Conservation (phyloP, 2,329 filamentous ascomycete genomes). For the Diaporthe velutina region DNA sequence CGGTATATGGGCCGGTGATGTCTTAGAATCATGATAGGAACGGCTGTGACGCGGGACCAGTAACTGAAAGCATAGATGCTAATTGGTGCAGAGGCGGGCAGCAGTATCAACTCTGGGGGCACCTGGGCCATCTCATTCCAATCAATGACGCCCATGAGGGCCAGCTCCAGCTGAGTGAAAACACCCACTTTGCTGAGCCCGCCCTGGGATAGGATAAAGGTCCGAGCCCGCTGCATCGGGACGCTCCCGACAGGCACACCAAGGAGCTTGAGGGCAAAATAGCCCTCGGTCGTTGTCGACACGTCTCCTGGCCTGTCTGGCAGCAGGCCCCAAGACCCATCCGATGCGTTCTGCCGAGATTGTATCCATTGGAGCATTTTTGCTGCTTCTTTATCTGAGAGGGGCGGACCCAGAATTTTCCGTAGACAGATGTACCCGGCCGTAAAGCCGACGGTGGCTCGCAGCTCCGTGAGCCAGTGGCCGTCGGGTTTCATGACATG, state of each 20-base stretch:
- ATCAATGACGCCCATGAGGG: not conserved
- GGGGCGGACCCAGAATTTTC: not conserved
- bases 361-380: not conserved
- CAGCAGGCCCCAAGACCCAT: not conserved
- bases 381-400: not conserved
- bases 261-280: slow-evolving; percentile 14
- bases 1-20: not conserved
- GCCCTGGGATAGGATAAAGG: not conserved
- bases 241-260: not conserved
- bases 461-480: slow-evolving; percentile 1
- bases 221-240: not conserved
- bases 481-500: not conserved
- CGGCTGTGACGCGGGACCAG: slow-evolving; percentile 2
- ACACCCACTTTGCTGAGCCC: slow-evolving; percentile 1
- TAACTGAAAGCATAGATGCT: not conserved
- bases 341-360: not conserved
- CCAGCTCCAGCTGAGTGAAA: not conserved
- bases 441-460: not conserved
- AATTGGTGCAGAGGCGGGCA: not conserved
- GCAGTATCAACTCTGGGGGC: not conserved
- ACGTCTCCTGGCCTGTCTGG: slow-evolving; percentile 3
- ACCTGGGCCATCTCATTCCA: slow-evolving; percentile 15
- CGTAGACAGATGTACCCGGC: not conserved
- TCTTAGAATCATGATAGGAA: not conserved
- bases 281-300: not conserved